Evolutionary conservation across 2,329 filamentous ascomycete genomes (phyloP), one percentile per base, ranked within the genome.

Genomic region (Chalara sp.): DNA sequence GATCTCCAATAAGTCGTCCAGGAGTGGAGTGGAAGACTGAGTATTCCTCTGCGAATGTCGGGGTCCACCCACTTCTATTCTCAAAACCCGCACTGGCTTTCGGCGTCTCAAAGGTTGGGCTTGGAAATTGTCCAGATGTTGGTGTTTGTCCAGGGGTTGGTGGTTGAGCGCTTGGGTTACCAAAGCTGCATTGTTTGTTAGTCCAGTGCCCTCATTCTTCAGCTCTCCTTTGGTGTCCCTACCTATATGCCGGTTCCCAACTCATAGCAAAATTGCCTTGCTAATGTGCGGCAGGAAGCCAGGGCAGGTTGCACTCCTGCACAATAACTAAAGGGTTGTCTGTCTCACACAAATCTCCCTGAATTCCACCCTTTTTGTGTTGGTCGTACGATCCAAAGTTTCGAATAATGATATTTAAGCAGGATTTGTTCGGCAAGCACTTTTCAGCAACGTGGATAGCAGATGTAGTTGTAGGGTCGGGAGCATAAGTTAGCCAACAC

Each of bases 1-100:
- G 61, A 13, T 52, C 53, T 47, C 55, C 58, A n/a, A 58, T 71
- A 49, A 82, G 69, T 61, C 81, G 79, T 45, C 78, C 80, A 12
- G 80, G 80, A 6, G 80, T 82, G n/a, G 75, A 70, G 67, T 81
- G 80, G 70, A 84, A 83, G 61, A 83, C 79, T 55, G 80, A 81
- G 61, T 81, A 83, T 57, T 83, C 80, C 63, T 83, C 79, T 56
- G 80, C 79, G 69, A 82, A 84, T 52, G 73, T 74, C 64, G 80
- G 80, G 43, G 80, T 83, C 75, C 76, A 80, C 58, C 73, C 72
- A 57, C 71, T 70, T 48, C 73, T 65, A 54, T 78, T 73, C 66
- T 76, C 63, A 57, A 76, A 73, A 51, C 68, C 71, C 53, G 69
- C 71, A 58, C 67, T 71, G 50, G 69, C 67, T 64, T 72, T 76